Evolutionary conservation across 176 grass and related monocot genomes (phyloP).

Genomic region (Aechmea fasciata): DNA sequence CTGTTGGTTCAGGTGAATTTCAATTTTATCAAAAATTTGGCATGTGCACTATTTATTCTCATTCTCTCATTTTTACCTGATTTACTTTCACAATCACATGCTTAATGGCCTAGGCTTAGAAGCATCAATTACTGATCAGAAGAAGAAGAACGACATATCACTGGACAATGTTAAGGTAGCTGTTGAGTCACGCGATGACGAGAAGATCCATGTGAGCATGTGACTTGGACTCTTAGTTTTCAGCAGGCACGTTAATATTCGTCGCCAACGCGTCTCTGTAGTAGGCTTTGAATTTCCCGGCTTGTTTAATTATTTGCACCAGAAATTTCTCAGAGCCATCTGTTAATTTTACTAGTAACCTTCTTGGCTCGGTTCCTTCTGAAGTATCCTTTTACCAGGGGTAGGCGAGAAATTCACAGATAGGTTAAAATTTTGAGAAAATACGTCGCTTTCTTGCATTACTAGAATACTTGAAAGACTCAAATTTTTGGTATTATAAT

Average conservation of each 20-base stretch:
- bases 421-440: too few species aligned
- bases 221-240: slow-evolving; percentile 9
- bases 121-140: slow-evolving; percentile 31
- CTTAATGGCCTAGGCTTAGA: slow-evolving; percentile 32
- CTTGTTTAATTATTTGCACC: not conserved
- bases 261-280: not conserved
- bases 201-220: slow-evolving; percentile 55
- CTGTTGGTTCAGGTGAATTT: not conserved
- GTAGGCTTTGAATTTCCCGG: not conserved
- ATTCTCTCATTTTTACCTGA: not conserved
- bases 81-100: not conserved
- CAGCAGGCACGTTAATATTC: slow-evolving; percentile 18
- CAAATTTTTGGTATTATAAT: too few species aligned
- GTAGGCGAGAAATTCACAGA: too few species aligned
- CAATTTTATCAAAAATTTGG: not conserved
- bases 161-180: slow-evolving; percentile 39
- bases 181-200: slow-evolving; percentile 29
- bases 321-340: too few species aligned
- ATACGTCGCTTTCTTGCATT: too few species aligned
- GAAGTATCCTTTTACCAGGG: too few species aligned
- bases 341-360: too few species aligned
- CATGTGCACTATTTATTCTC: not conserved
- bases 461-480: too few species aligned
- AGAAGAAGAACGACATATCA: slow-evolving; percentile 32
- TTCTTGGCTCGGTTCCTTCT: too few species aligned